Conservation (phyloP, 2,329 filamentous ascomycete genomes). For the Talaromyces sp. region DNA sequence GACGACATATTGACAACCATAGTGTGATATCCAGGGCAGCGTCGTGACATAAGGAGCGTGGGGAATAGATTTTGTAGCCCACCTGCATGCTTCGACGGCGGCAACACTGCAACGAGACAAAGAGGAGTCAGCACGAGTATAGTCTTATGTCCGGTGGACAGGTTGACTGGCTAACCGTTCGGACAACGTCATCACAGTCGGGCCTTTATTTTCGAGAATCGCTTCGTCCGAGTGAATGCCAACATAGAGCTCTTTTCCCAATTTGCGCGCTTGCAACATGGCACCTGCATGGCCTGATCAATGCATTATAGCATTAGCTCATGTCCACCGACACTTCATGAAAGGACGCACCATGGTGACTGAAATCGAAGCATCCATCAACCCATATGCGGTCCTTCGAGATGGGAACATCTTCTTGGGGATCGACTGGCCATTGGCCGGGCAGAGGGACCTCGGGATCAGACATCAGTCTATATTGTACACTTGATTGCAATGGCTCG, state of each 20-base stretch:
- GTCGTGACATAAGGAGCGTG: conserved; percentile 92
- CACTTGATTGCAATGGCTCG: too few relatives aligned
- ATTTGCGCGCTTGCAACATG: conserved; percentile 89
- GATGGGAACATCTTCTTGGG: conserved; percentile 57
- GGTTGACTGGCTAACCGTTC: conserved; percentile 61
- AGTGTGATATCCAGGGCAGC: conserved; percentile 90
- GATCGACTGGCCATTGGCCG: conserved; percentile 63
- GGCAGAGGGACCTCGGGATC: conserved; percentile 45
- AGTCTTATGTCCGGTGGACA: background rate
- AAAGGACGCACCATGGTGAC: conserved; percentile 73
- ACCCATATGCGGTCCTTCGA: conserved; percentile 84
- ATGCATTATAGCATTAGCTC: conserved; percentile 13
- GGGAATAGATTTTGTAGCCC: conserved; percentile 80
- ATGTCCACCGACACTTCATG: background rate
- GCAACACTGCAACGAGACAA: conserved; percentile 57
- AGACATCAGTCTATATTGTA: conserved; percentile 8
- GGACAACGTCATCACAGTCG: conserved; percentile 89
- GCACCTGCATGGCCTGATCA: conserved; percentile 82
- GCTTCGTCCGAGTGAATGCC: conserved; percentile 94
- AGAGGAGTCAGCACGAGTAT: background rate
- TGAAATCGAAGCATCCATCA: conserved; percentile 98
- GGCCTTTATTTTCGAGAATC: conserved; percentile 95
- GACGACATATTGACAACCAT: conserved; percentile 91
- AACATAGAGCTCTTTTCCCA: conserved; percentile 83
- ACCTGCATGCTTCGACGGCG: conserved; percentile 91